Evolutionary conservation across 805 yeast species (phyloP).

Genomic region (Scheffersomyces ergatensis): DNA sequence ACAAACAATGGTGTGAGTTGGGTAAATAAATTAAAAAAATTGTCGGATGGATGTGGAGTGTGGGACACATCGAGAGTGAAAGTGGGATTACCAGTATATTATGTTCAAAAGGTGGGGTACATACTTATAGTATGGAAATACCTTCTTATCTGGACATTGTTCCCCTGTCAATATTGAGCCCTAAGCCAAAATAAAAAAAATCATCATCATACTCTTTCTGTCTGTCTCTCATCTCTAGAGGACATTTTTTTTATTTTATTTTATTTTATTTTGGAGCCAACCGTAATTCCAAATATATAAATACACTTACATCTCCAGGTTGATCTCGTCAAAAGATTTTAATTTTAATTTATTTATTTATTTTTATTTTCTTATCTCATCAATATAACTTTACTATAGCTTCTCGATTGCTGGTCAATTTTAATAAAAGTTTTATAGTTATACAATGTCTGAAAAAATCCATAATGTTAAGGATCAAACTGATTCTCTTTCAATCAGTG

Average conservation of each 20-base stretch:
- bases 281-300: neutral
- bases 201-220: no score
- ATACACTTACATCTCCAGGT: neutral
- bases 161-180: neutral
- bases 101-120: neutral
- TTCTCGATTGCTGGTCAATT: slow-evolving; percentile 3
- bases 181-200: neutral
- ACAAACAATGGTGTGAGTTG: no score
- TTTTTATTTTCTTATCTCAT: no score
- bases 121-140: neutral
- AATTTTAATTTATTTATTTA: neutral
- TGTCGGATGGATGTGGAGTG: no score
- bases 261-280: neutral
- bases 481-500: slow-evolving; percentile 3
- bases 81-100: no score
- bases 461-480: slow-evolving; percentile 2
- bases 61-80: no score
- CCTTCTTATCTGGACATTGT: neutral
- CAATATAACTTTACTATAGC: no score
- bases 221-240: no score
- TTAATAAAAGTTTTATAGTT: neutral
- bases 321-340: neutral
- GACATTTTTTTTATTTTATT: no score
- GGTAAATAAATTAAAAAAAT: no score
- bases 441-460: neutral